Base-by-base conservation (phyloP, 108 stramenopile genomes). In the Cyclotella choctawhatcheeana region DNA sequence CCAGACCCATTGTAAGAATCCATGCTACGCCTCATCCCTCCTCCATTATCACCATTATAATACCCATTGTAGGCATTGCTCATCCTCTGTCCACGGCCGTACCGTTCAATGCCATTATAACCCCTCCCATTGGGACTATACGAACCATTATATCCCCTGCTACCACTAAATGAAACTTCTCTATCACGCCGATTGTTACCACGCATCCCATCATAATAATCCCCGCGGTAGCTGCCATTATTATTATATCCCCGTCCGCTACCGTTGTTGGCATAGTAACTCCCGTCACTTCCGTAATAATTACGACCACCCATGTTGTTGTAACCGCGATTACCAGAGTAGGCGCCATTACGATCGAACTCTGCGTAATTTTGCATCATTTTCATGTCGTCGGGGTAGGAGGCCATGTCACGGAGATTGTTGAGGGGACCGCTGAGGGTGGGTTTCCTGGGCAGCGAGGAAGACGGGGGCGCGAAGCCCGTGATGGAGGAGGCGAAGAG, bases 331-430 rank as follows among this genome's bases (percentile, higher is more conserved):
- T 56, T 56, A 2, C 55, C 55, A 4, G 66, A 67, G 51, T 53
- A 54, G 66, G 66, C 66, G 13, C 66, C 66, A 26, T 67, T 67
- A 34, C 66, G 66, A 67, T 67, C 66, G 32, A 67, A 67, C 21
- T 24, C 52, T 21, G 35, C 59, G 59, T 61, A 61, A 14, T 43
- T 40, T 52, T 34, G 26, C 67, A 67, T 67, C 67, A 53, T 51
- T 37, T 52, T 50, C 47, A 52, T 51, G 29, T 67, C 50, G 51
- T 67, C 66, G 66, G 66, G 66, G 32, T 53, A 67, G 66, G 66
- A 33, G 17, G 66, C 66, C 66, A 67, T 67, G 31, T 67, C 50
- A 3, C 66, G 50, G 0, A 67, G 66, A 1, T 44, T 34, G n/a
- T 53, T 67, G 29, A 35, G 17, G 51, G 54, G 33, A n/a, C n/a